phyloP scores from a whole-genome alignment of 345 rosid genomes.

The Viola odorata region DNA sequence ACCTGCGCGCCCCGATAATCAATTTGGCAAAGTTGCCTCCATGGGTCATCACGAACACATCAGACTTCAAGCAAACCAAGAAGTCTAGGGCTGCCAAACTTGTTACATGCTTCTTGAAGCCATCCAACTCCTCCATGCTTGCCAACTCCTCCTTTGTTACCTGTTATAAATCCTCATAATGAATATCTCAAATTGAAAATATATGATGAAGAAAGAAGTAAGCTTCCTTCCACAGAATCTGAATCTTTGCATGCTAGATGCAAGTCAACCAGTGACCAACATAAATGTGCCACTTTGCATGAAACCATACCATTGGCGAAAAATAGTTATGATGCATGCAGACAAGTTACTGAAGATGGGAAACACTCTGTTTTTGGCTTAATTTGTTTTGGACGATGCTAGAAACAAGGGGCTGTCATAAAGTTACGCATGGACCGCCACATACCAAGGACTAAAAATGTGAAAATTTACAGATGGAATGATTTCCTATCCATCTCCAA shows the following conservation, averaged over 20 bases:
- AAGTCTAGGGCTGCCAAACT: conserved; percentile 98
- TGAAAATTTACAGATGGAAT: too few species aligned
- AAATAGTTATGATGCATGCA: background rate
- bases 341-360: background rate
- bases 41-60: conserved; percentile 98
- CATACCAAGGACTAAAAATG: too few species aligned
- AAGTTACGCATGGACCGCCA: too few species aligned
- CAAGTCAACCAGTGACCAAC: too few species aligned
- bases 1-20: conserved; percentile 93
- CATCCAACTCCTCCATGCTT: conserved; percentile 62
- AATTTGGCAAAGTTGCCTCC: conserved; percentile 99
- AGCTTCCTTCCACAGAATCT: too few species aligned
- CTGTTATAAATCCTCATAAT: conserved; percentile 30
- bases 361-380: background rate
- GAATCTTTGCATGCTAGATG: too few species aligned
- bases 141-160: conserved; percentile 98
- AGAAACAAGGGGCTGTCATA: too few species aligned
- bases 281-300: background rate
- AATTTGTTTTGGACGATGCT: background rate
- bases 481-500: too few species aligned
- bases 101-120: conserved; percentile 92
- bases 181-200: too few species aligned
- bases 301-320: background rate
- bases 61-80: conserved; percentile 93
- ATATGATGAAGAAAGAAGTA: too few species aligned